phyloP scores from a whole-genome alignment of 1,139 yeast genomes.

The Candida pseudoviswanathii region DNA sequence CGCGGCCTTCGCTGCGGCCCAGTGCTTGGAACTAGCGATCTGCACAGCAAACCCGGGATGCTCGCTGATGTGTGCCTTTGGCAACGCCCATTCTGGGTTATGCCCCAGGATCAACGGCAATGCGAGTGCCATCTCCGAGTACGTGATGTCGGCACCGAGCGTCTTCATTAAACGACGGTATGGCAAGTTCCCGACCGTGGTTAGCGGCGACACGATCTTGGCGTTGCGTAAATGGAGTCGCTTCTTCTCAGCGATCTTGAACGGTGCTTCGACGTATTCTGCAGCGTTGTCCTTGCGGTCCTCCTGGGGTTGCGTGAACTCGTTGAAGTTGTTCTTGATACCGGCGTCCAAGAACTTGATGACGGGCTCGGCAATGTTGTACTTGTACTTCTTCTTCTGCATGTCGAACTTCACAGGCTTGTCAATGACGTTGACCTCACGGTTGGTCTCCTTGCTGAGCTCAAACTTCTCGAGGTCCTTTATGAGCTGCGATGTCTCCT shows the following conservation, averaged over 20 bases:
- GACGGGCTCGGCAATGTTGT: constrained; percentile 56
- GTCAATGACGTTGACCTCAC: constrained; percentile 69
- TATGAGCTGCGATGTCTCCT: constrained; percentile 47
- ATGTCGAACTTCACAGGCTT: constrained; percentile 54
- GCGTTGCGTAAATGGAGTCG: constrained; percentile 66
- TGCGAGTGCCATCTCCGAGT: constrained; percentile 92
- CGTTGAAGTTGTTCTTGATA: constrained; percentile 42
- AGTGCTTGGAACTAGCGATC: constrained; percentile 86
- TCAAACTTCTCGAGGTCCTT: constrained; percentile 46
- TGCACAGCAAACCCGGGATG: constrained; percentile 92
- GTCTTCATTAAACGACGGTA: constrained; percentile 90
- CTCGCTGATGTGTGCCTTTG: constrained; percentile 84
- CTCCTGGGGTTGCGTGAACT: constrained; percentile 23
- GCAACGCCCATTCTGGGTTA: constrained; percentile 96
- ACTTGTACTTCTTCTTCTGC: constrained; percentile 64
- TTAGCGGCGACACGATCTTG: constrained; percentile 90
- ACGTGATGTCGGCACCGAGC: constrained; percentile 91
- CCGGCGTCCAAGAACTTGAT: constrained; percentile 56
- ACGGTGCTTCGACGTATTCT: constrained; percentile 73
- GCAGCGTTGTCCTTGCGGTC: constrained; percentile 33
- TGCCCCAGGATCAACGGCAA: constrained; percentile 86
- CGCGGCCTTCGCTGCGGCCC: constrained; percentile 93
- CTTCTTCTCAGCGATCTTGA: constrained; percentile 80
- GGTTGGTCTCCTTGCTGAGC: constrained; percentile 33
- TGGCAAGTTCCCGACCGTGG: constrained; percentile 97